phyloP scores from a whole-genome alignment of 2,329 filamentous ascomycete genomes.

The Clarireedia sp. region DNA sequence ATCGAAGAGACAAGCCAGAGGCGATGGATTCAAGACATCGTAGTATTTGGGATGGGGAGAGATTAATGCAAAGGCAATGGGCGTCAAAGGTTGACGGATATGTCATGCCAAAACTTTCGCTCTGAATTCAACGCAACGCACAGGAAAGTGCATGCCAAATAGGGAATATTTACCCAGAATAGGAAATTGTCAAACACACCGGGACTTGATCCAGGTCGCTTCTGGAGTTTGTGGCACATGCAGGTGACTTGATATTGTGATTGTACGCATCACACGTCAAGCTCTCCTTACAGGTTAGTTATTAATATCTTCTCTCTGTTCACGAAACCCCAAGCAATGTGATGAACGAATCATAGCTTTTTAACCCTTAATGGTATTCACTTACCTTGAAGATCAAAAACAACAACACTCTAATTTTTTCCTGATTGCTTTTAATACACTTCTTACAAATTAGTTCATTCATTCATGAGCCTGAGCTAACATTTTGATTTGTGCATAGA shows the following conservation, averaged over 20 bases:
- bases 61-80: constrained; percentile 9
- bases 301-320: background rate
- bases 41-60: background rate
- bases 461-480: background rate
- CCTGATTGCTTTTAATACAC: background rate
- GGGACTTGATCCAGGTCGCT: background rate
- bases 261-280: background rate
- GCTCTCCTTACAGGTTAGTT: background rate
- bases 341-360: constrained; percentile 11
- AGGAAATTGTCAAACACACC: background rate
- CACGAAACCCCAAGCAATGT: background rate
- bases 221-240: background rate
- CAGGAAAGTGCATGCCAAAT: constrained; percentile 2
- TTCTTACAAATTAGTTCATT: background rate
- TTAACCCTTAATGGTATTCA: constrained; percentile 9
- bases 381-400: constrained; percentile 9
- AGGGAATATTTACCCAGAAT: background rate
- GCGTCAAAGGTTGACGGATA: constrained; percentile 4
- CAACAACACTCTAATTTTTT: constrained; percentile 11
- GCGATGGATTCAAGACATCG: background rate
- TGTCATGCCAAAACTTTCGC: background rate
- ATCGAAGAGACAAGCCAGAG: background rate
- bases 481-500: background rate
- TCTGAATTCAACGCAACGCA: constrained; percentile 1
- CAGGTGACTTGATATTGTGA: constrained; percentile 8